Evolutionary conservation across 2,329 filamentous ascomycete species (phyloP).

Genomic region (Byssothecium circinans): DNA sequence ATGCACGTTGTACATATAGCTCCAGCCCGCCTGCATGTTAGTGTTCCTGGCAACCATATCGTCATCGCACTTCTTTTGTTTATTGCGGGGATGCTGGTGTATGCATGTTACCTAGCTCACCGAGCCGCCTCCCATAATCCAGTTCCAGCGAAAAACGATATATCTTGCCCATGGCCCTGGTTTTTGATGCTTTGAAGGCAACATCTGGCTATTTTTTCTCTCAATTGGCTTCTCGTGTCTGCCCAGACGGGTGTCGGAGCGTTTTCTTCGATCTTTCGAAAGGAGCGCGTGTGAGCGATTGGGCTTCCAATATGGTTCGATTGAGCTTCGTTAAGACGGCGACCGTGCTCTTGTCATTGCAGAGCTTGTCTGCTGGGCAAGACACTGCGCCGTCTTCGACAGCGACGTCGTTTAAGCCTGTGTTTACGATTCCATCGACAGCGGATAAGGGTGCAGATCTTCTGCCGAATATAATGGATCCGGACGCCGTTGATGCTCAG

Average conservation of each 20-base stretch:
- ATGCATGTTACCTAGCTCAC: neutral
- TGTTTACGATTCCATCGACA: constrained; percentile 43
- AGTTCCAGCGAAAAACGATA: neutral
- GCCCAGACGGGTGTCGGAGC: neutral
- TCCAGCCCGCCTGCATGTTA: too few relatives aligned
- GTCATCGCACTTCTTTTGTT: constrained; percentile 12
- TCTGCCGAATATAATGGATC: constrained; percentile 62
- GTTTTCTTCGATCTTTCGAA: neutral
- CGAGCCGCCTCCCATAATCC: neutral
- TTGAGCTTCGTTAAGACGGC: constrained; percentile 27
- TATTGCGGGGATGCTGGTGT: constrained; percentile 23
- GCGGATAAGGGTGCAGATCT: constrained; percentile 37
- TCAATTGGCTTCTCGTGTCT: constrained; percentile 1
- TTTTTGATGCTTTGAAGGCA: neutral
- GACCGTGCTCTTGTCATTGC: constrained; percentile 24
- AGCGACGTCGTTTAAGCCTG: constrained; percentile 31
- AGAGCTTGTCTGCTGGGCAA: constrained; percentile 26
- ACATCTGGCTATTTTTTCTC: neutral
- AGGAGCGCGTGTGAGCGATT: neutral
- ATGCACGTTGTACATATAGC: neutral
- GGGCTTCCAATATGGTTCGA: constrained; percentile 24
- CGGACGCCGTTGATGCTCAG: constrained; percentile 3
- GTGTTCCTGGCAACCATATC: constrained; percentile 18
- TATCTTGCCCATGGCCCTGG: neutral
- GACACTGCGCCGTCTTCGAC: constrained; percentile 22